Percentiles rank a stretch among this genome's conserved stretches.
Conservation (phyloP, 202 grass and related monocot species). For the Digitaria exilis region DNA sequence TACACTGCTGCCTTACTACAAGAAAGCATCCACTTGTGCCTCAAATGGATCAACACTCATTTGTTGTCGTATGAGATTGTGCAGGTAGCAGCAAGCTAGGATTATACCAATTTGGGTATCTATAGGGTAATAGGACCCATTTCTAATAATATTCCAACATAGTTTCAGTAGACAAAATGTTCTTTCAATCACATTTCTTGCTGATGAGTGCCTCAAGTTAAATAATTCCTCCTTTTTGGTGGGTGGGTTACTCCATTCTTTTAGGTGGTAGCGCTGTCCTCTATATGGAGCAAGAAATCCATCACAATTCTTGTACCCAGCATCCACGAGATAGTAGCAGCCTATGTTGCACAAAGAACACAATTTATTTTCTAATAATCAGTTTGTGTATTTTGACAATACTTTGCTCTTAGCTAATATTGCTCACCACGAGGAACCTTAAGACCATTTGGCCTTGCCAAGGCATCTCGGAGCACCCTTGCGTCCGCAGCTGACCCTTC, state of each 20-base stretch:
- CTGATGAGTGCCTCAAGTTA: not conserved
- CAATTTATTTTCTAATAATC: not conserved
- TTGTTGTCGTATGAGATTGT: not conserved
- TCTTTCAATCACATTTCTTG: not conserved
- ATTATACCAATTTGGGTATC: not conserved
- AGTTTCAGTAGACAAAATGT: not conserved
- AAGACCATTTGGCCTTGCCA: not conserved
- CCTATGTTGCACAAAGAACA: not conserved
- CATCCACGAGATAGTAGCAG: not conserved
- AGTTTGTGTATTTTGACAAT: not conserved
- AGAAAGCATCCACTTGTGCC: not conserved
- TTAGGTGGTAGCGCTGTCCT: not conserved
- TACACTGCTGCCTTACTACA: accelerated
- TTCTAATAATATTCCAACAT: not conserved
- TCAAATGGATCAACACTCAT: not conserved
- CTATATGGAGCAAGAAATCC: not conserved
- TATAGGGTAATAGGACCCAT: not conserved
- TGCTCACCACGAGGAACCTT: not conserved
- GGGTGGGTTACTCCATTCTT: not conserved
- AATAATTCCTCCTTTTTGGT: not conserved
- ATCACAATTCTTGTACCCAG: not conserved
- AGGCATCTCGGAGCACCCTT: not conserved
- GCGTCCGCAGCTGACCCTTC: slow-evolving; percentile 2
- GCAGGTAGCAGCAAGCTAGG: not conserved
- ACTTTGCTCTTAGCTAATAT: not conserved